Evolutionary conservation across 2,329 filamentous ascomycete species (phyloP), one percentile per base, ranked within the genome.

Genomic region (Capronia epimyces): DNA sequence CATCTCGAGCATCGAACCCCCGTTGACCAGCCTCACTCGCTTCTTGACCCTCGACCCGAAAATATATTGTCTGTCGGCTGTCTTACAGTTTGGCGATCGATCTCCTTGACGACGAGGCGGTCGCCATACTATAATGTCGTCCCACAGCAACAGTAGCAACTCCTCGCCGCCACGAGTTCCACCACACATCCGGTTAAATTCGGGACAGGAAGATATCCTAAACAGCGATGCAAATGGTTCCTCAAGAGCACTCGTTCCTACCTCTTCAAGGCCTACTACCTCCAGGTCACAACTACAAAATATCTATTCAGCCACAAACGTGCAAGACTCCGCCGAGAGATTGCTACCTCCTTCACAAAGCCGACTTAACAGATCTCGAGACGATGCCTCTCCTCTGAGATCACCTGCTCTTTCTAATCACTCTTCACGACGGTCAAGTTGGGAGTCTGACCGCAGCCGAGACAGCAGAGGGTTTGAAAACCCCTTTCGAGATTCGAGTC

Each of bases 111-210:
- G 55, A 58, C 53, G 56, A 53, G 50, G 57, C 55, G 56, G 46
- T 58, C 56, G 52, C 56, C 56, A 49, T 42, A 21, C 43, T 21
- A 52, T 48, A 46, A 60, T 60, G 58, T 59, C 58, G 52, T 59
- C 56, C 40, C 48, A 55, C 36, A 55, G 55, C 55, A 56, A 55
- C 50, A 54, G 52, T 49, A 52, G 49, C 44, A 54, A 41, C 24
- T 50, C 47, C 24, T 39, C 56, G 27, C 40, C 55, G 32, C 53
- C 61, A 45, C 40, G 66, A 43, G 52, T 59, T 3, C 70, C 76
- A 55, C 80, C 81, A 58, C 81, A 84, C 58, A 79, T 85, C 52
- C 79, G 80, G 50, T 73, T 85, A 57, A 84, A 84, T 63, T 83
- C 80, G 21, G 80, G 76, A 40, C 74, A 71, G 57, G 73, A 78